phyloP scores from a whole-genome alignment of 2,329 filamentous ascomycete genomes.

The Blastomyces percursus region DNA sequence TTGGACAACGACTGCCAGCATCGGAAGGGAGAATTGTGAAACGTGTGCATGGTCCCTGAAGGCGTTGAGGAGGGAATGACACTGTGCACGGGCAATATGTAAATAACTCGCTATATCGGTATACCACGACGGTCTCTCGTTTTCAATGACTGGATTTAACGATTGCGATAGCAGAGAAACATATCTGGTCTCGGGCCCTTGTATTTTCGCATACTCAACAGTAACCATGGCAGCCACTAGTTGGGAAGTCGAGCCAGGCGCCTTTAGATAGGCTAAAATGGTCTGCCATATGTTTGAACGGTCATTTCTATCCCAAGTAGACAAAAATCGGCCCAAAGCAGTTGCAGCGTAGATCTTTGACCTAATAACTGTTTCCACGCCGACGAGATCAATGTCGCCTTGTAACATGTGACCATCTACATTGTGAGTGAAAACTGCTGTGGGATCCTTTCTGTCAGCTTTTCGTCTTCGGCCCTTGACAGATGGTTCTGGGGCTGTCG shows the following conservation, averaged over 20 bases:
- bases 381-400: constrained; percentile 89
- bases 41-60: constrained; percentile 89
- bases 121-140: constrained; percentile 70
- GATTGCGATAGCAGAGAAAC: constrained; percentile 39
- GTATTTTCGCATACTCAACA: constrained; percentile 69
- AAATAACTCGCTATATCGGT: constrained; percentile 82
- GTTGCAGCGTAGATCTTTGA: constrained; percentile 79
- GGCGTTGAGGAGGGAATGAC: constrained; percentile 75
- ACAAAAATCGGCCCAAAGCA: constrained; percentile 77
- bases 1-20: constrained; percentile 81
- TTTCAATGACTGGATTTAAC: constrained; percentile 67
- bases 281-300: constrained; percentile 47
- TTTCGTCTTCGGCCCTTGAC: constrained; percentile 68
- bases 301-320: constrained; percentile 53
- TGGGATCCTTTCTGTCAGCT: constrained; percentile 69
- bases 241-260: constrained; percentile 73
- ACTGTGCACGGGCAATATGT: constrained; percentile 81
- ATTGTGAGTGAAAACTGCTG: constrained; percentile 65
- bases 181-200: constrained; percentile 26
- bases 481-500: constrained; percentile 39
- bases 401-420: constrained; percentile 97
- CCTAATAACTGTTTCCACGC: constrained; percentile 74
- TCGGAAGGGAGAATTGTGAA: constrained; percentile 60
- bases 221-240: constrained; percentile 71
- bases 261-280: constrained; percentile 59